Conservation (phyloP, 2,329 filamentous ascomycete genomes). For the Fusarium ambrosium region DNA sequence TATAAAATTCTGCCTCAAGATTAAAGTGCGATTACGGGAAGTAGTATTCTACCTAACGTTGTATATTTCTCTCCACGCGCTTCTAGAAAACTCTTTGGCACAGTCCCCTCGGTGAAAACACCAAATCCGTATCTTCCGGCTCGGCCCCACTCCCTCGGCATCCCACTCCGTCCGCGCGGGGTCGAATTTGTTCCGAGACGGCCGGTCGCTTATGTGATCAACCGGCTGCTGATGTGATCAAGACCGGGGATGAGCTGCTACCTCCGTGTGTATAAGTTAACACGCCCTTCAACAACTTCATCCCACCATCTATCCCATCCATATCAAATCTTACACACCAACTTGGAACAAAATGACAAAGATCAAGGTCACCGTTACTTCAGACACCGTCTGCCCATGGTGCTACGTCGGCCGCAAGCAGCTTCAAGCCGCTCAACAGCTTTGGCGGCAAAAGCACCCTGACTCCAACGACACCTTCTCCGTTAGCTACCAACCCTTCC, state of each 20-base stretch:
- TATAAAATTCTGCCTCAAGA: background rate
- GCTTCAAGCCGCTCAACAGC: slow-evolving; percentile 60
- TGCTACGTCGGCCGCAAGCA: slow-evolving; percentile 64
- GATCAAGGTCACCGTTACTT: slow-evolving; percentile 61
- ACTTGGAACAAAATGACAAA: slow-evolving; percentile 67
- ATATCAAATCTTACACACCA: slow-evolving; percentile 12
- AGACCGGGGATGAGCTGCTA: background rate
- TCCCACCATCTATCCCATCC: background rate
- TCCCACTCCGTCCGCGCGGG: slow-evolving; percentile 30
- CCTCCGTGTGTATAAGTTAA: slow-evolving; percentile 21
- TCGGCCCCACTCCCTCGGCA: slow-evolving; percentile 20
- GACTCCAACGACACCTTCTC: slow-evolving; percentile 70
- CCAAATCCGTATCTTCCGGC: background rate
- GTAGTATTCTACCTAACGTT: too few relatives aligned
- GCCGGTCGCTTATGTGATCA: slow-evolving; percentile 35
- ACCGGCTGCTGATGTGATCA: slow-evolving; percentile 27
- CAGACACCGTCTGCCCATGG: slow-evolving; percentile 66
- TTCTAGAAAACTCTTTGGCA: background rate
- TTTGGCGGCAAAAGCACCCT: slow-evolving; percentile 57
- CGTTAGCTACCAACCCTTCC: slow-evolving; percentile 61
- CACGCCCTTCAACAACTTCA: background rate
- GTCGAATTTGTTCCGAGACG: slow-evolving; percentile 4
- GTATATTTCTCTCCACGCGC: background rate
- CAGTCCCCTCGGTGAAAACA: background rate
- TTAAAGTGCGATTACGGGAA: background rate